Base-by-base conservation (phyloP, 768 basidiomycete genomes). In the Antrodiella citrinella region DNA sequence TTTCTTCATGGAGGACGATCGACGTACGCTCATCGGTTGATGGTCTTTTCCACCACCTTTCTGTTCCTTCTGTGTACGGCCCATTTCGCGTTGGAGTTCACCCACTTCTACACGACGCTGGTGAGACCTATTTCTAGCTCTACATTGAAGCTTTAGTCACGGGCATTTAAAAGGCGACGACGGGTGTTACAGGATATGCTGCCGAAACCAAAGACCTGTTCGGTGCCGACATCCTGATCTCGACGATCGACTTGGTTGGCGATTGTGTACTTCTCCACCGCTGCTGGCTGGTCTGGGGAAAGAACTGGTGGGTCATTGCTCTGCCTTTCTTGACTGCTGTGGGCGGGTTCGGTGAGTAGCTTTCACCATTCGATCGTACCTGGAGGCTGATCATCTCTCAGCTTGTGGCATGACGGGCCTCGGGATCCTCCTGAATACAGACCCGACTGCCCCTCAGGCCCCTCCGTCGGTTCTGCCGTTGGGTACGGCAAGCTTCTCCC, bases 281-380 rank as follows among this genome's bases (percentile, higher is more conserved):
- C 26, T 72, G 69, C 57, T 74, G 68, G 65, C 55, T 69, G 52
- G 43, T 74, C 43, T 74, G 72, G 70, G 62, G 55, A 1, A 58
- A 54, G 45, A 68, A 63, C 35, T 64, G 64, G 49, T 63, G 59
- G 50, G 41, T 73, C 26, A 44, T 66, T 22, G 35, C 69, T 20
- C 43, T 72, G 1, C 73, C 72, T 2, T 41, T 65, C 48, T 57
- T 73, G 9, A 53, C 64, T 5, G 59, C 72, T 0, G 10, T 71
- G 10, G 59, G 52, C 5, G 63, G 65, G 26, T 62, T 73, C 43
- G 55, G 73, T 72, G 56, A 21, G 69, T 44, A 9, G 2, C 21
- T 39, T 7, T 26, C 19, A 5, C 4, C 40, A 13, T 15, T 23
- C n/a, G 3, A 15, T 26, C n/a, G n/a, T n/a, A n/a, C n/a, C n/a